Percentiles rank a stretch among this genome's conserved stretches.
These are phyloP conservation scores for Lasiosphaeriaceae sp. DNA, from an alignment of 495 filamentous ascomycete genomes.

Conservation along the genomic window DNA sequence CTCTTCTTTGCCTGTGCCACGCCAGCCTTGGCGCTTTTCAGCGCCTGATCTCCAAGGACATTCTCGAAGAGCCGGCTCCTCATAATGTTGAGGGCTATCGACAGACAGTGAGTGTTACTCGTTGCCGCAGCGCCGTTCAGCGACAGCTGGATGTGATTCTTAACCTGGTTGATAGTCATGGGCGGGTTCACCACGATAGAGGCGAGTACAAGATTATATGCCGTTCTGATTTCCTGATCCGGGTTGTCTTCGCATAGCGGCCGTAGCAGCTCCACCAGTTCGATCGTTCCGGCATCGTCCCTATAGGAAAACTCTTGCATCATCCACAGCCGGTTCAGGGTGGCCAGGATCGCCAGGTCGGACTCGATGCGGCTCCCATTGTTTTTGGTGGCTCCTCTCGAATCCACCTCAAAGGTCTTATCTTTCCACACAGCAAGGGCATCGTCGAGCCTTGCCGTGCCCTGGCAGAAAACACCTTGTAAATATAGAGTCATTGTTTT, in stretches of 20 bases:
- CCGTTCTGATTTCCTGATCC: constrained; percentile 70
- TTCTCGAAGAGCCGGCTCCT: constrained; percentile 77
- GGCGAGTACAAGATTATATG: constrained; percentile 74
- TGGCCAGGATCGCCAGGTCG: constrained; percentile 72
- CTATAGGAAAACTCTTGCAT: constrained; percentile 60
- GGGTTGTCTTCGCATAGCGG: constrained; percentile 63
- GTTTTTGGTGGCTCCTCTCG: constrained; percentile 30
- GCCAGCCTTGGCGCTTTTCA: constrained; percentile 78
- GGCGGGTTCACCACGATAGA: constrained; percentile 54
- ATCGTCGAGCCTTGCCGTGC: constrained; percentile 61
- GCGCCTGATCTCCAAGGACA: constrained; percentile 82
- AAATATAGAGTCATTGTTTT: constrained; percentile 59
- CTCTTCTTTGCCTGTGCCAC: constrained; percentile 69
- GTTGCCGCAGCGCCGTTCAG: constrained; percentile 47
- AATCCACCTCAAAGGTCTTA: constrained; percentile 48
- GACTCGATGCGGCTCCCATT: constrained; percentile 52
- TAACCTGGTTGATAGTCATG: constrained; percentile 63
- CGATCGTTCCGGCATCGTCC: constrained; percentile 43
- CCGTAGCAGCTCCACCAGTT: constrained; percentile 61
- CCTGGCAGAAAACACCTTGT: constrained; percentile 71
- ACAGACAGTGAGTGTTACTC: constrained; percentile 72
- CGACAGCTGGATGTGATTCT: constrained; percentile 67
- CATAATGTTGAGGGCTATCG: constrained; percentile 82
- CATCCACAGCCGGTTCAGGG: constrained; percentile 80
- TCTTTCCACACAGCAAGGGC: constrained; percentile 67